Evolutionary conservation across 202 grass and related monocot genomes (phyloP).

Genomic region (Hordeum pubiflorum): DNA sequence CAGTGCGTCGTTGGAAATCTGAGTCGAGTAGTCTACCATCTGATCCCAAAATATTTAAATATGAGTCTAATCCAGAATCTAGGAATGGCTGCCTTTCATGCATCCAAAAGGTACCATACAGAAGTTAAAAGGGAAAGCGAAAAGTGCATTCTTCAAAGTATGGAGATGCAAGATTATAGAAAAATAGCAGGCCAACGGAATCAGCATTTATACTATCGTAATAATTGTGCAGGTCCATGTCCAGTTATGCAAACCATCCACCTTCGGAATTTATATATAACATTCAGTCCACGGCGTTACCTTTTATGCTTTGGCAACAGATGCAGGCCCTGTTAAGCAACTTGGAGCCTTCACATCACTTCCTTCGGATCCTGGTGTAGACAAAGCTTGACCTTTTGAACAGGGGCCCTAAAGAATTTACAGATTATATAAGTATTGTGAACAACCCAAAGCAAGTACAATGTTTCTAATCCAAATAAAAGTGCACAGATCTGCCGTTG

Average conservation of each 20-base stretch:
- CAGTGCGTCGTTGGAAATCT: not conserved
- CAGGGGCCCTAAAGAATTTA: not conserved
- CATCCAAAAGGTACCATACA: not conserved
- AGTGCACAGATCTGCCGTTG: not conserved
- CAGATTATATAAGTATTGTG: not conserved
- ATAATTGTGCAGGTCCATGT: not conserved
- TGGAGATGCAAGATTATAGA: not conserved
- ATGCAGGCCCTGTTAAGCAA: conserved; percentile 21
- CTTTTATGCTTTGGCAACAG: not conserved
- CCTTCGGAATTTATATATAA: not conserved
- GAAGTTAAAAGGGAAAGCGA: not conserved
- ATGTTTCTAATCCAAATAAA: not conserved
- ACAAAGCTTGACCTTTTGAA: conserved; percentile 21
- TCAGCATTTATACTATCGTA: not conserved
- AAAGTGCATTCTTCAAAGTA: not conserved
- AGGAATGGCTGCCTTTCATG: not conserved
- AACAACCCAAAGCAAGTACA: not conserved
- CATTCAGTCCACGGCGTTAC: not conserved
- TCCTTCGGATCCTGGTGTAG: conserved; percentile 27
- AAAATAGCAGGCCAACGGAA: not conserved
- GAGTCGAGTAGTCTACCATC: not conserved
- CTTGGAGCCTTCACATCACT: conserved; percentile 21
- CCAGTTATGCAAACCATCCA: not conserved
- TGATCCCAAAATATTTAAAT: not conserved
- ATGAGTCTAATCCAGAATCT: not conserved